Conservation (phyloP, 2,329 filamentous ascomycete species). For the Venturia effusa region DNA sequence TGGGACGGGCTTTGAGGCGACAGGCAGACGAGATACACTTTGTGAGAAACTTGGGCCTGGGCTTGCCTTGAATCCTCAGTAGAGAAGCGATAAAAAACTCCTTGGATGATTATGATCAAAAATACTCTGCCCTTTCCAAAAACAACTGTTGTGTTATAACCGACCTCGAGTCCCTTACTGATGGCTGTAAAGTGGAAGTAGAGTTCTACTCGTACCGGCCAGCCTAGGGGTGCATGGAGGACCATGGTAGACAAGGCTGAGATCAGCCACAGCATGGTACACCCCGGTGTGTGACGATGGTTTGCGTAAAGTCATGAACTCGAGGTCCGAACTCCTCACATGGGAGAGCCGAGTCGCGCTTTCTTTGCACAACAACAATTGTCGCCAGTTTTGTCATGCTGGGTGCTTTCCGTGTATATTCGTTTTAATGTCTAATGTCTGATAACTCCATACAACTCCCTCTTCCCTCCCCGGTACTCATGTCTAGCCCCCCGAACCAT, state of each 20-base stretch:
- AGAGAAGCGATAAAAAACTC: no score
- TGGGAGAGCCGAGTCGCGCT: background rate
- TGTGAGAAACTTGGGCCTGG: slow-evolving; percentile 55
- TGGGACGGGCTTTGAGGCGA: slow-evolving; percentile 63
- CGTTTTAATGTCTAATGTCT: background rate
- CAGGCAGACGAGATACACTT: slow-evolving; percentile 74
- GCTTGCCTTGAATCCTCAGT: slow-evolving; percentile 9
- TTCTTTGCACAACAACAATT: background rate
- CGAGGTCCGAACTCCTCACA: background rate
- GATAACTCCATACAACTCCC: background rate
- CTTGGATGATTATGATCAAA: no score
- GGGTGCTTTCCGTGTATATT: background rate
- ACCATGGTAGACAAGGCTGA: background rate
- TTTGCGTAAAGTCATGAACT: background rate
- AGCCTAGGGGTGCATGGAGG: no score
- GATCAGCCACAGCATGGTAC: background rate
- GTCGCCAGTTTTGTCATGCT: background rate
- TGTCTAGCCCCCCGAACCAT: background rate
- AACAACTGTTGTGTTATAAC: no score
- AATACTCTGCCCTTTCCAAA: no score
- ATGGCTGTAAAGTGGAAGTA: no score
- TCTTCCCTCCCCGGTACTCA: background rate
- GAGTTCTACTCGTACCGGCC: no score
- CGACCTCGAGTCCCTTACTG: no score
- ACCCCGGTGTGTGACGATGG: background rate